Percentiles rank a stretch among this genome's conserved stretches.
These are phyloP conservation scores for Russula brevipes DNA, from an alignment of 768 basidiomycete species.

Conservation along the genomic window DNA sequence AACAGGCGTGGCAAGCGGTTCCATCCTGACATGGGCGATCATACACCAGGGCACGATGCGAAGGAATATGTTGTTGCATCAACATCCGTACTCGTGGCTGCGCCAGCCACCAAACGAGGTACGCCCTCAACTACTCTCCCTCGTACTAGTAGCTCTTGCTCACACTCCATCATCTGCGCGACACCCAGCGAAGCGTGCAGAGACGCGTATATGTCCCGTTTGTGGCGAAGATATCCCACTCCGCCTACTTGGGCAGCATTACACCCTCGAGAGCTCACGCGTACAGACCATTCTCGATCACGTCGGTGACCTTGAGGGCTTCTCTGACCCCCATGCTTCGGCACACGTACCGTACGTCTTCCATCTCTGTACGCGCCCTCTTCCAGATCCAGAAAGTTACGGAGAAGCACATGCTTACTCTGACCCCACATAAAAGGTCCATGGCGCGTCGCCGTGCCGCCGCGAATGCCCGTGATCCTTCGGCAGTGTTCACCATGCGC, in stretches of 20 bases:
- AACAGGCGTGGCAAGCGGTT: slow-evolving; percentile 9
- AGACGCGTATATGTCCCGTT: slow-evolving; percentile 69
- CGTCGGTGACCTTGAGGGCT: slow-evolving; percentile 56
- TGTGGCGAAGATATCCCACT: slow-evolving; percentile 70
- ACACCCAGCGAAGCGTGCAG: slow-evolving; percentile 58
- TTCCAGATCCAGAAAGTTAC: neutral
- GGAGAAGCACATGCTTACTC: slow-evolving; percentile 22
- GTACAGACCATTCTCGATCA: slow-evolving; percentile 61
- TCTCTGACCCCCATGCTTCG: slow-evolving; percentile 38
- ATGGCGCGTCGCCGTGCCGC: slow-evolving; percentile 41
- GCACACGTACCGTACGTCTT: slow-evolving; percentile 50
- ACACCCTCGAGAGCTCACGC: slow-evolving; percentile 60
- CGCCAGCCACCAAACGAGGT: slow-evolving; percentile 14
- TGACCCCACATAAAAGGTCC: slow-evolving; percentile 32
- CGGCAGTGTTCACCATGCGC: slow-evolving; percentile 30
- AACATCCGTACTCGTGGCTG: slow-evolving; percentile 1
- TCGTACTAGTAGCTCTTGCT: neutral
- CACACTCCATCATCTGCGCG: neutral
- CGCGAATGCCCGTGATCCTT: slow-evolving; percentile 30
- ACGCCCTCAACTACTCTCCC: neutral
- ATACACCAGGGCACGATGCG: neutral
- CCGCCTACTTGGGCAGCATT: slow-evolving; percentile 62
- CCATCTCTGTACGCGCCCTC: neutral
- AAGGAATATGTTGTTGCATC: neutral
- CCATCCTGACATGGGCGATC: neutral